A percentile compares a stretch with the other conserved stretches of the same genome.
These are phyloP conservation scores for Spergularia marina DNA, from an alignment of 148 eudicot species.

Conservation along the genomic window DNA sequence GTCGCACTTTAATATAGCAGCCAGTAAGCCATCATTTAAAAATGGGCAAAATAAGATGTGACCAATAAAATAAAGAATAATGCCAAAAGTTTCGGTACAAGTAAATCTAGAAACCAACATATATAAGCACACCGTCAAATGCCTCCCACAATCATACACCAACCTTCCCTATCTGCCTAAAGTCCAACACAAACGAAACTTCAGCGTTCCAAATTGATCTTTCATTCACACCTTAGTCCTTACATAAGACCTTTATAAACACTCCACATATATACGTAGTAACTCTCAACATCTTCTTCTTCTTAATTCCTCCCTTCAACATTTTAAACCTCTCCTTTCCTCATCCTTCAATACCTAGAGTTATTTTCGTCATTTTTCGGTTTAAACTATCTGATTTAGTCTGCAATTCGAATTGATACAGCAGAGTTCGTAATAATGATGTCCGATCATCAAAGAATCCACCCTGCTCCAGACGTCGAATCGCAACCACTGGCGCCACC, in stretches of 20 bases:
- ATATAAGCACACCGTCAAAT: background rate
- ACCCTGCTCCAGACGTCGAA: slow-evolving; percentile 26
- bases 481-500: background rate
- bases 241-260: background rate
- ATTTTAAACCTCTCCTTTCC: background rate
- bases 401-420: too few relatives aligned
- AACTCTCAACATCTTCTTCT: background rate
- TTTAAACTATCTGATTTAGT: too few relatives aligned
- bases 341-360: background rate
- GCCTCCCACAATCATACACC: background rate
- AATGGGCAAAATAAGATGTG: too few relatives aligned
- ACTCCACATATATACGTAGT: background rate
- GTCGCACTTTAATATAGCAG: too few relatives aligned
- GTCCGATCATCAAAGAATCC: slow-evolving; percentile 28
- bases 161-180: background rate
- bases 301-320: background rate
- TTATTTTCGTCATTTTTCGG: background rate
- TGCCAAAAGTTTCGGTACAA: background rate
- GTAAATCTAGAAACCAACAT: slow-evolving; percentile 10
- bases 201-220: slow-evolving; percentile 7
- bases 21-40: too few relatives aligned
- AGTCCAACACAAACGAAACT: slow-evolving; percentile 16
- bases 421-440: background rate
- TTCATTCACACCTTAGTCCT: background rate
- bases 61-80: too few relatives aligned